These are phyloP conservation scores for Rugonectria rugulosa DNA, from an alignment of 2,329 filamentous ascomycete genomes.

Conservation along the genomic window DNA sequence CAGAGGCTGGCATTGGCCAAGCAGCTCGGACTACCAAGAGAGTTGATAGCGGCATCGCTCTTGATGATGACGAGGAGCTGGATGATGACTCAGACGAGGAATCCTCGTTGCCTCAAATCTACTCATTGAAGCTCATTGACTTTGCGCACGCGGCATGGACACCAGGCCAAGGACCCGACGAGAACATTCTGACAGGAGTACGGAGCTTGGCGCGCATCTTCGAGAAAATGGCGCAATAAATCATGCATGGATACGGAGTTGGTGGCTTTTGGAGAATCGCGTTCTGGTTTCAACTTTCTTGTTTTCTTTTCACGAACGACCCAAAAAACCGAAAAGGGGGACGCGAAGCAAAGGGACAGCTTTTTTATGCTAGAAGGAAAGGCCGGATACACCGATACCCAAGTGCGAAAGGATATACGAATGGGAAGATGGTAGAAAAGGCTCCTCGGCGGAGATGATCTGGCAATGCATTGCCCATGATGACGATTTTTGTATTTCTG, in stretches of 20 bases:
- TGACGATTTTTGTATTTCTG: conserved; percentile 28
- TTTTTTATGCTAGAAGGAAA: conserved; percentile 32
- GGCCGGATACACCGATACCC: conserved; percentile 37
- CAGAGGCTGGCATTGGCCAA: conserved; percentile 56
- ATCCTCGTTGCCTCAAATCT: conserved; percentile 67
- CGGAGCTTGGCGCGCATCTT: conserved; percentile 76
- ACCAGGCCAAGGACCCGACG: conserved; percentile 82
- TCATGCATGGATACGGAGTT: conserved; percentile 22
- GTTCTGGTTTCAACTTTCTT: conserved; percentile 2
- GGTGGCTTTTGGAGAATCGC: conserved; percentile 26
- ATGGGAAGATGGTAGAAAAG: conserved; percentile 34
- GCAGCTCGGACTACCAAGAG: conserved; percentile 50
- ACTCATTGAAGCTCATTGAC: conserved; percentile 88
- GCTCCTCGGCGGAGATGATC: conserved; percentile 32
- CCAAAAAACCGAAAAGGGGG: conserved; percentile 11
- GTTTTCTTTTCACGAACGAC: conserved; percentile 6
- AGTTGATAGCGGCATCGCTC: conserved; percentile 63
- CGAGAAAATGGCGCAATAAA: conserved; percentile 62
- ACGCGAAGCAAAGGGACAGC: conserved; percentile 20
- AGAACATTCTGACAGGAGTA: conserved; percentile 81
- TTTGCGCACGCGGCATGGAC: conserved; percentile 93
- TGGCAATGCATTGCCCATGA: conserved; percentile 31
- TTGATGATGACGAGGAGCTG: conserved; percentile 52
- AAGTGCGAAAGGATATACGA: conserved; percentile 31
- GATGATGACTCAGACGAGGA: conserved; percentile 61